A percentile compares a stretch with the other conserved stretches of the same genome.
Evolutionary conservation across 208 protist species (phyloP).

Genomic region (Blechomonas ayalai): DNA sequence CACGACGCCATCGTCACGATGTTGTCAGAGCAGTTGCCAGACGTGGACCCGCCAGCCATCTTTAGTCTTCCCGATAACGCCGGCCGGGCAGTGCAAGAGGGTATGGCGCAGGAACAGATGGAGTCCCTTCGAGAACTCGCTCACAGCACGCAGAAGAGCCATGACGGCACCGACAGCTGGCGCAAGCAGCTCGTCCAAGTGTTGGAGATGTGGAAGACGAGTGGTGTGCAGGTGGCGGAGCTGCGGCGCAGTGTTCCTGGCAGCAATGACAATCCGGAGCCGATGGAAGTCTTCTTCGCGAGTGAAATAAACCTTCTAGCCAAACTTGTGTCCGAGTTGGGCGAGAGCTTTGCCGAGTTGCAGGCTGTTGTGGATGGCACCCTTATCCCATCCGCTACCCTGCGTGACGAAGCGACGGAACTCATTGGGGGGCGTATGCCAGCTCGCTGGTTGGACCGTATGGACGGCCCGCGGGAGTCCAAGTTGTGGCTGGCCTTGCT

Average conservation of each 20-base stretch:
- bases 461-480: conserved; percentile 72
- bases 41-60: conserved; percentile 65
- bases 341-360: conserved; percentile 56
- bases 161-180: conserved; percentile 77
- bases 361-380: conserved; percentile 73
- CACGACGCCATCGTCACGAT: conserved; percentile 44
- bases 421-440: conserved; percentile 84
- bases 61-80: conserved; percentile 93
- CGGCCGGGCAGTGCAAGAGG: conserved; percentile 87
- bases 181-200: conserved; percentile 68
- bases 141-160: conserved; percentile 2
- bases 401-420: conserved; percentile 66
- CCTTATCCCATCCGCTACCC: conserved; percentile 60
- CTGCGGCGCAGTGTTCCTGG: conserved; percentile 7
- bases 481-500: conserved; percentile 82
- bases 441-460: conserved; percentile 73
- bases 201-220: conserved; percentile 77
- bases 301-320: conserved; percentile 76
- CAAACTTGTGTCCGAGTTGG: conserved; percentile 54
- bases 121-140: conserved; percentile 77
- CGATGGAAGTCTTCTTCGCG: conserved; percentile 89
- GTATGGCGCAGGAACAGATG: conserved; percentile 29
- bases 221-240: conserved; percentile 13
- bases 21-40: conserved; percentile 48
- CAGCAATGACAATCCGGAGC: conserved; percentile 27